These are phyloP conservation scores for Pleurozium schreberi DNA, from an alignment of 225 moss, liverwort and hornwort genomes.

Conservation along the genomic window DNA sequence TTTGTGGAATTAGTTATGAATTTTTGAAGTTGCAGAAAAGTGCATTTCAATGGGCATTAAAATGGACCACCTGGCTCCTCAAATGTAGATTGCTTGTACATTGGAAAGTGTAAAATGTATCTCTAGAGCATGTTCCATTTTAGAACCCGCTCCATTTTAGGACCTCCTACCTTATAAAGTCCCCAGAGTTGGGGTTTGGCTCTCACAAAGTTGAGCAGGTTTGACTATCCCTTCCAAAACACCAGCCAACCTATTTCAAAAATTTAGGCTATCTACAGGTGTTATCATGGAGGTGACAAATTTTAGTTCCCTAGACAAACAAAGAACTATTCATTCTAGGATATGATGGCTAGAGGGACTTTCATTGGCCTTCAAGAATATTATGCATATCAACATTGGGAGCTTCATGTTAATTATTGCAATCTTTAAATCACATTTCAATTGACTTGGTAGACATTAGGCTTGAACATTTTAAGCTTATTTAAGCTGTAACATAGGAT, in stretches of 20 bases:
- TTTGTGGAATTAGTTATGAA: too few relatives aligned
- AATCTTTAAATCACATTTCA: background rate
- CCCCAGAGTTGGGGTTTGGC: too few relatives aligned
- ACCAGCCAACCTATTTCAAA: fast-evolving
- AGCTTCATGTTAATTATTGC: background rate
- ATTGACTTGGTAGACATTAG: background rate
- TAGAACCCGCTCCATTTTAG: too few relatives aligned
- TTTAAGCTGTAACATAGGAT: background rate
- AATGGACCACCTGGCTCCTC: too few relatives aligned
- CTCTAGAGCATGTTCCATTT: too few relatives aligned
- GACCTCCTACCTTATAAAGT: too few relatives aligned
- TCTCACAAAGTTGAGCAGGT: too few relatives aligned
- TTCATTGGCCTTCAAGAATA: background rate
- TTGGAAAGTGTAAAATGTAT: too few relatives aligned
- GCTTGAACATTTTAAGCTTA: background rate
- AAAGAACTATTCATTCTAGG: background rate
- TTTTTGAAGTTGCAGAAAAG: too few relatives aligned
- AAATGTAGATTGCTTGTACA: too few relatives aligned
- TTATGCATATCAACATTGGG: background rate
- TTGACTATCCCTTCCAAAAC: fast-evolving
- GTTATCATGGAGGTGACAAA: background rate
- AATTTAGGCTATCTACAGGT: fast-evolving
- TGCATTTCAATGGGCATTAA: too few relatives aligned
- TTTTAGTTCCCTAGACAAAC: background rate
- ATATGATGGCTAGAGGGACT: background rate